These are phyloP conservation scores for Pistacia atlantica DNA, from an alignment of 345 rosid species.

Conservation along the genomic window DNA sequence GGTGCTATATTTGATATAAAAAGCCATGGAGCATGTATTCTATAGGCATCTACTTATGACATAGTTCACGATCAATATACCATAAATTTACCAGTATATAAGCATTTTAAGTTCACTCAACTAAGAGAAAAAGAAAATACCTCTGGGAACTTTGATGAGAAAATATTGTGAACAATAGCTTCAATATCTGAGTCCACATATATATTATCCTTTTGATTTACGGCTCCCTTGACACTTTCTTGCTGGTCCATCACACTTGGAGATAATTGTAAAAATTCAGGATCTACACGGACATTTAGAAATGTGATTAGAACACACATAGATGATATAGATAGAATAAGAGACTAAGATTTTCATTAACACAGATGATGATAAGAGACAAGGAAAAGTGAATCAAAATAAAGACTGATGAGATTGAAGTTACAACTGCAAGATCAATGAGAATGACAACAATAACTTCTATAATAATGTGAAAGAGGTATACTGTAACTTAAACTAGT, in stretches of 20 bases:
- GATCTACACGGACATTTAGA: conserved; percentile 51
- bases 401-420: not conserved
- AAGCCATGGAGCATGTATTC: not conserved
- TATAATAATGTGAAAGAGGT: not conserved
- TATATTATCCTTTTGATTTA: conserved; percentile 24
- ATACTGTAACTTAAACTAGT: not conserved
- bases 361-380: not conserved
- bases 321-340: conserved; percentile 5
- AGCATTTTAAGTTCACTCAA: not conserved
- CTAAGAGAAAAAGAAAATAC: conserved; percentile 32
- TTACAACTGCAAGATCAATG: not conserved
- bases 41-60: not conserved
- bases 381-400: not conserved
- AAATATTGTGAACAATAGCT: conserved; percentile 39
- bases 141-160: conserved; percentile 54
- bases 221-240: conserved; percentile 25
- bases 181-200: conserved; percentile 47
- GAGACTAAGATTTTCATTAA: not conserved
- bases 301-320: conserved; percentile 2
- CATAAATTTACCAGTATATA: conserved; percentile 7
- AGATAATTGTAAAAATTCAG: conserved; percentile 53
- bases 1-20: no score
- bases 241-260: conserved; percentile 31
- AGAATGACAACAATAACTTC: not conserved
- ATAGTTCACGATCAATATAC: conserved; percentile 13